Evolutionary conservation across 441 rosid species (phyloP).

Genomic region (Eruca vesicaria): DNA sequence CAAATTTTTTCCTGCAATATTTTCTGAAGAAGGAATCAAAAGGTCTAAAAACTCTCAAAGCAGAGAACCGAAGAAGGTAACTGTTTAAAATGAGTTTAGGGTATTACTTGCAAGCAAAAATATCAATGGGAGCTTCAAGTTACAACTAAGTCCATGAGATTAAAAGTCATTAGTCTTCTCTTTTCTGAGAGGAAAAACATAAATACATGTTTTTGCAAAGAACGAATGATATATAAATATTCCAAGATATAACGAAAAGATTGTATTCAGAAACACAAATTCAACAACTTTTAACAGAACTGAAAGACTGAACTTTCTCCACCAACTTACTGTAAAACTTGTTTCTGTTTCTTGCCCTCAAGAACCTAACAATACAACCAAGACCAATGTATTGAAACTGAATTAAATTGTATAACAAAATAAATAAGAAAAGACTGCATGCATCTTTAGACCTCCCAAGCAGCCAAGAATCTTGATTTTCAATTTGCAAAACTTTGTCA

Average conservation of each 20-base stretch:
- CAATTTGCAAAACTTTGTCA: constrained; percentile 41
- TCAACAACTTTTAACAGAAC: background rate
- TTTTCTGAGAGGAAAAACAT: background rate
- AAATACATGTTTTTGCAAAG: background rate
- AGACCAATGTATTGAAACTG: background rate
- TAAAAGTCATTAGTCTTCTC: background rate
- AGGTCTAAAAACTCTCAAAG: background rate
- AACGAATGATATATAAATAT: background rate
- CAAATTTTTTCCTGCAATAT: background rate
- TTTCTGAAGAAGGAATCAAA: background rate
- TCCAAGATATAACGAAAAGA: background rate
- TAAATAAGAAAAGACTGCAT: background rate
- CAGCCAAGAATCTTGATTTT: constrained; percentile 57
- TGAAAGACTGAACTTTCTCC: background rate
- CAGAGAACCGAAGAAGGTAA: background rate
- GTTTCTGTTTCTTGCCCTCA: background rate
- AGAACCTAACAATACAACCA: background rate
- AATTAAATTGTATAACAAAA: constrained; percentile 5
- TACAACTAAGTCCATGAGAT: background rate
- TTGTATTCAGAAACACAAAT: background rate
- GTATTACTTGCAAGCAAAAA: background rate
- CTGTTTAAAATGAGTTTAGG: background rate
- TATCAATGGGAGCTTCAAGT: background rate
- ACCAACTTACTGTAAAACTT: background rate
- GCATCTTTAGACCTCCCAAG: constrained; percentile 39